Base-by-base conservation (phyloP, 2,329 filamentous ascomycete genomes). In the Phaeosphaeria sp. region DNA sequence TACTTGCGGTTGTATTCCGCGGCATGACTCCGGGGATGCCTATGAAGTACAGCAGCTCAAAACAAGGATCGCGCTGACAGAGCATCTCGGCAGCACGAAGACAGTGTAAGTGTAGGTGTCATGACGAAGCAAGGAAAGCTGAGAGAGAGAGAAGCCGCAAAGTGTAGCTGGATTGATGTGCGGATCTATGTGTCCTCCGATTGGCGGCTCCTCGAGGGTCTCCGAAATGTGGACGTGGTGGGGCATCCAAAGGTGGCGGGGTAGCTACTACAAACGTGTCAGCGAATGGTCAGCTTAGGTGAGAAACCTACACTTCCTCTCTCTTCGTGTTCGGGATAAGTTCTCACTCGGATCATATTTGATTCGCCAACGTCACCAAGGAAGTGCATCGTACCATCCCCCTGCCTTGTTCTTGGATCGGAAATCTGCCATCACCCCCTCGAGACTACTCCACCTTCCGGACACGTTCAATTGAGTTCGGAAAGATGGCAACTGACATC, bases 401-500 rank as follows among this genome's bases (percentile, higher is more conserved):
- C n/a, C 6, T 44, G 20, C 42, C 21, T 18, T 8, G 3, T 20
- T 15, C 17, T 22, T n/a, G 6, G 21, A 21, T 20, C 20, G 40
- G 21, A 36, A 36, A 36, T 7, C 15, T 21, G n/a, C 42, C 42
- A 20, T 21, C 17, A 43, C 6, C 18, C 39, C 15, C 39, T 6
- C 5, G 39, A 17, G 15, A 6, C 6, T 21, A 11, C 4, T 27
- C 3, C 18, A 36, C 2, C 17, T 6, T 25, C 21, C 20, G 2
- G 18, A 39, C 18, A 20, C 25, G 25, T 27, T 8, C 21, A 40
- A 24, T 9, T 56, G 54, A 50, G 39, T 18, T 15, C 8, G 27
- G 27, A 30, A 53, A 20, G 5, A 47, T 47, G 22, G 39, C 46
- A n/a, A 27, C 39, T 42, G 51, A 56, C 17, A 55, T 77, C 20